These are phyloP conservation scores for Dipteronia dyeriana DNA, from an alignment of 345 rosid species.

Conservation along the genomic window DNA sequence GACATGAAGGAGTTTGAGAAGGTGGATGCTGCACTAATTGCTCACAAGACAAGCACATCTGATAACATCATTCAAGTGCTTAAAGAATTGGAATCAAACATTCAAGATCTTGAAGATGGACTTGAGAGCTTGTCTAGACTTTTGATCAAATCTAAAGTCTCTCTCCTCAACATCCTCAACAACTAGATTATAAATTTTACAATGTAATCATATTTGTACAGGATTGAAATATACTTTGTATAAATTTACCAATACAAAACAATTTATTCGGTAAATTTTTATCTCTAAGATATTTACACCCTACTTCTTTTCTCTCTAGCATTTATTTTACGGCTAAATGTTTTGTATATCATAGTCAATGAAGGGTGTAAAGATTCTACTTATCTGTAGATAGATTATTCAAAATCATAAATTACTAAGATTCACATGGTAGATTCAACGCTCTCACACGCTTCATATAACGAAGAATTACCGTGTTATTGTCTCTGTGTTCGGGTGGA, in stretches of 20 bases:
- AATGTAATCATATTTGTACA: background rate
- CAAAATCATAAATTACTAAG: too few relatives aligned
- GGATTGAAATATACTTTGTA: background rate
- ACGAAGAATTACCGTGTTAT: too few relatives aligned
- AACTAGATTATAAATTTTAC: background rate
- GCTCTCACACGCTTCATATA: too few relatives aligned
- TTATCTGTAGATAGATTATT: too few relatives aligned
- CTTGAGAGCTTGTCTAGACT: constrained; percentile 37
- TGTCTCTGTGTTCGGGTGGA: too few relatives aligned
- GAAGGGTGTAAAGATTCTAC: too few relatives aligned
- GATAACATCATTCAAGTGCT: constrained; percentile 22
- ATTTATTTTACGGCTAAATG: too few relatives aligned
- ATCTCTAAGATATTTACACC: too few relatives aligned
- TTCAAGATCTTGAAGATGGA: constrained; percentile 53
- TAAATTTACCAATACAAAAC: background rate
- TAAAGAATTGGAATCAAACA: constrained; percentile 32
- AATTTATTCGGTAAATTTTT: too few relatives aligned
- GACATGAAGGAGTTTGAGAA: background rate
- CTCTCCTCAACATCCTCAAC: constrained; percentile 41
- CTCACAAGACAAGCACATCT: constrained; percentile 17
- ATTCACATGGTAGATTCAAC: too few relatives aligned
- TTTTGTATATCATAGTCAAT: too few relatives aligned
- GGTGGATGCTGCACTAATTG: constrained; percentile 26
- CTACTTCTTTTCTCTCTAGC: too few relatives aligned
- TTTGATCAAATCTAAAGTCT: constrained; percentile 44